Base-by-base conservation (phyloP, 2,329 filamentous ascomycete species). In the Penicillium sp. region DNA sequence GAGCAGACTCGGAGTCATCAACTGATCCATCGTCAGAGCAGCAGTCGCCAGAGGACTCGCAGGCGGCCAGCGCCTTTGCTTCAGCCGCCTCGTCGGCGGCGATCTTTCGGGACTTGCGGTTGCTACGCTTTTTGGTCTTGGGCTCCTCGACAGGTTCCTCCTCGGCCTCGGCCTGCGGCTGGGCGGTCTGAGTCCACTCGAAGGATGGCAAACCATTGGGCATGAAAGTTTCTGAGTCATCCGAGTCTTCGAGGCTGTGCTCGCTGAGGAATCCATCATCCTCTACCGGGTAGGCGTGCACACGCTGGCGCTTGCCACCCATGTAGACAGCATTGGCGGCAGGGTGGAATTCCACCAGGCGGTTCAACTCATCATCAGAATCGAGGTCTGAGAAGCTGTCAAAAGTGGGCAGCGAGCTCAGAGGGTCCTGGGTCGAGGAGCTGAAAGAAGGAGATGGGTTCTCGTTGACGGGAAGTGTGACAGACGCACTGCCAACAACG, bases 361-460 rank as follows among this genome's bases (percentile, higher is more conserved):
- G 79, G 66, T 81, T 84, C 61, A 94, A 88, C 66, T 93, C 88
- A 77, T 94, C 88, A 62, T 95, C 90, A 1, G 87, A 89, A 67
- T 95, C 90, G 49, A 95, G 78, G 62, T 95, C 89, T 22, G 90
- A 93, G 58, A 94, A 81, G 57, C 88, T 86, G 68, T 94, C 87
- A 60, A 95, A 94, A 8, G 78, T 75, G 24, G 86, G 84, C 28
- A 93, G 77, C 22, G 79, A 79, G 72, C 78, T 70, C 55, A 77
- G 73, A 49, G 72, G 69, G 57, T 78, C 73, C 59, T 76, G 70
- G 49, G 63, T 65, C 37, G 70, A 66, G 58, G 59, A 72, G 64
- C 61, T 70, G 64, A 69, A 70, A 15, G 64, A 62, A 9, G 68
- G 61, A 33, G 69, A 61, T 6, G 64, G 61, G 55, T 65, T 69